phyloP scores from a whole-genome alignment of 257 asterid species.

The Coffea canephora region DNA sequence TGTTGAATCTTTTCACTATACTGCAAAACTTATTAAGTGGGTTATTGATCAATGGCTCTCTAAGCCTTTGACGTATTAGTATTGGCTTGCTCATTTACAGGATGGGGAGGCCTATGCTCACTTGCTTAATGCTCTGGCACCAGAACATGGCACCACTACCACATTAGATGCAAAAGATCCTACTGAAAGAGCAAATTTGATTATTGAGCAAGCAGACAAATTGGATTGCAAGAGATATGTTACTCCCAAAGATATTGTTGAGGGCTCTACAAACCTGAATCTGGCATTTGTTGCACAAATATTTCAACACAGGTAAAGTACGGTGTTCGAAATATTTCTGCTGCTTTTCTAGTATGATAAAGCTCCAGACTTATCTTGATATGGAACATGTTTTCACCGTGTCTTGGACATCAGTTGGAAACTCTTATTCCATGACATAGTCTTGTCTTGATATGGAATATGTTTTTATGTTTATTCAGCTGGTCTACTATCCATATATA shows the following conservation, averaged over 20 bases:
- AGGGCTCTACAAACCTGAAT: constrained; percentile 82
- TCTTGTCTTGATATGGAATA: background rate
- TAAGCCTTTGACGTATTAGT: too few relatives aligned
- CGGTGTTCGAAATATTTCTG: background rate
- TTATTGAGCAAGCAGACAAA: constrained; percentile 90
- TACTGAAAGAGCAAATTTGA: constrained; percentile 77
- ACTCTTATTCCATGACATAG: background rate
- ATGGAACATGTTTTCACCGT: background rate
- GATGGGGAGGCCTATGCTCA: constrained; percentile 96
- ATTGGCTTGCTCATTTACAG: constrained; percentile 33
- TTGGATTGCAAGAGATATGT: constrained; percentile 82
- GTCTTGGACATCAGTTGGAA: background rate
- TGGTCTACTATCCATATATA: background rate
- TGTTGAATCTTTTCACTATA: background rate
- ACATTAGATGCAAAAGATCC: constrained; percentile 76
- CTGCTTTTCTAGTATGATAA: background rate
- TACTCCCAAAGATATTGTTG: constrained; percentile 83
- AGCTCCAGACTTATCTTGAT: background rate
- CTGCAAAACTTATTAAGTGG: background rate
- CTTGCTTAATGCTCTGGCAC: constrained; percentile 89
- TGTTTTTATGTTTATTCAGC: background rate
- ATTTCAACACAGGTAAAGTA: constrained; percentile 76
- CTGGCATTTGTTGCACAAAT: constrained; percentile 98
- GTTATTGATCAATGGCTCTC: too few relatives aligned
- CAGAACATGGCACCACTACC: constrained; percentile 67